Percentiles rank a stretch among this genome's conserved stretches.
Conservation (phyloP, 2,329 filamentous ascomycete species). For the Aspergillus tubingensis region DNA sequence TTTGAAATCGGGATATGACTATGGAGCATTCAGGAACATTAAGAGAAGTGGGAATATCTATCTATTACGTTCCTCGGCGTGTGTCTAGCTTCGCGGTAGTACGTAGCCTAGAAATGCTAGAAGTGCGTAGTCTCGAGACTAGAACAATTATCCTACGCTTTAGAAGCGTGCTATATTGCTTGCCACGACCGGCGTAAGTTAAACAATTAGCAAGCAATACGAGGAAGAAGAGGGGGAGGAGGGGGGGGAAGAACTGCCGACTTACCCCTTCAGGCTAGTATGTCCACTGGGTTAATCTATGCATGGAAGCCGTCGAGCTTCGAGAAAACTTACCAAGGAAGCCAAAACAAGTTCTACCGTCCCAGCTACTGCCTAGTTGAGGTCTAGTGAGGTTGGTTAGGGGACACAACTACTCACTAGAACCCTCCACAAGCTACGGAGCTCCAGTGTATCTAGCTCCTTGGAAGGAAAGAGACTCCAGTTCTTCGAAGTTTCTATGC, state of each 20-base stretch:
- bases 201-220: conserved; percentile 1
- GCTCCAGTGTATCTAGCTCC: neutral
- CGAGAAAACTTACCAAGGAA: conserved; percentile 4
- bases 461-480: neutral
- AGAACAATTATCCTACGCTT: neutral
- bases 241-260: neutral
- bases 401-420: neutral
- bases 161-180: conserved; percentile 2
- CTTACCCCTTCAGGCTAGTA: conserved; percentile 1
- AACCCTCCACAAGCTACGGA: neutral
- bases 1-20: no score
- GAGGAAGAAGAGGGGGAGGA: neutral
- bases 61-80: neutral
- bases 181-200: conserved; percentile 4
- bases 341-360: neutral
- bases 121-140: neutral
- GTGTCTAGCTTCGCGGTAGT: neutral
- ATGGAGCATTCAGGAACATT: neutral
- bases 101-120: neutral
- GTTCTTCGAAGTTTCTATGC: neutral
- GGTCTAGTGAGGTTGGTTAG: neutral
- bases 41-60: neutral
- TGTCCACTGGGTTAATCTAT: conserved; percentile 3
- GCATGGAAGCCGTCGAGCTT: conserved; percentile 8
- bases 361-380: neutral